A percentile compares a stretch with the other conserved stretches of the same genome.
Conservation (phyloP, 2,329 filamentous ascomycete species). For the Diaporthe sp. region DNA sequence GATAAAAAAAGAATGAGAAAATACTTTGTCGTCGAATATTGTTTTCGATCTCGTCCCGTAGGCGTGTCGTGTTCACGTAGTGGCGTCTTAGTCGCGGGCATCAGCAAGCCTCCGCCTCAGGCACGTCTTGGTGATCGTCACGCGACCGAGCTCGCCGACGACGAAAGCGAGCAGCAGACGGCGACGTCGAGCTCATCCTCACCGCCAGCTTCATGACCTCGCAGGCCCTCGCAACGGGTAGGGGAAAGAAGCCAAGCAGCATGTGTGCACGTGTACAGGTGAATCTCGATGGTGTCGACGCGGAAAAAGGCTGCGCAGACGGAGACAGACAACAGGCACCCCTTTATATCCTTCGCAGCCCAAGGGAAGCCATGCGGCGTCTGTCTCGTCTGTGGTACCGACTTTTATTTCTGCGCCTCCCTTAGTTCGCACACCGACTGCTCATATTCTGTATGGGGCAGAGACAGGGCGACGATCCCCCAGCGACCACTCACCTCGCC, state of each 20-base stretch:
- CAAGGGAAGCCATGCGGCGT: not conserved
- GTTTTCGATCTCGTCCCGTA: too few species aligned
- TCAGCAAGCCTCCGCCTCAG: too few species aligned
- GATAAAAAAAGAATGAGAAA: constrained; percentile 4
- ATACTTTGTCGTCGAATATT: not conserved
- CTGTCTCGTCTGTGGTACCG: not conserved
- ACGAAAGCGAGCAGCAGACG: not conserved
- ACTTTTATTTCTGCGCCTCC: not conserved
- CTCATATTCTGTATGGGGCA: not conserved
- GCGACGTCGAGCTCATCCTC: not conserved
- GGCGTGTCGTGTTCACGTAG: not conserved
- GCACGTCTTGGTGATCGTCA: not conserved
- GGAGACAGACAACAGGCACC: not conserved
- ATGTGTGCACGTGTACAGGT: not conserved
- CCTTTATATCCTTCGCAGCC: constrained; percentile 16
- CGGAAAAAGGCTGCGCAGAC: not conserved
- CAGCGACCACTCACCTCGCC: not conserved
- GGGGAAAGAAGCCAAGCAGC: not conserved
- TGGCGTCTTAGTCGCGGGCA: not conserved
- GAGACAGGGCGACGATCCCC: not conserved
- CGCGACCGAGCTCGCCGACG: not conserved
- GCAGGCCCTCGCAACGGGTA: not conserved
- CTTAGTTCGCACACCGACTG: constrained; percentile 17
- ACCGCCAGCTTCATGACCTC: too few species aligned
- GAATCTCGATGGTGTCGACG: not conserved